Base-by-base conservation (phyloP, 352 stramenopile species). In the Thalassiosira oceanica region DNA sequence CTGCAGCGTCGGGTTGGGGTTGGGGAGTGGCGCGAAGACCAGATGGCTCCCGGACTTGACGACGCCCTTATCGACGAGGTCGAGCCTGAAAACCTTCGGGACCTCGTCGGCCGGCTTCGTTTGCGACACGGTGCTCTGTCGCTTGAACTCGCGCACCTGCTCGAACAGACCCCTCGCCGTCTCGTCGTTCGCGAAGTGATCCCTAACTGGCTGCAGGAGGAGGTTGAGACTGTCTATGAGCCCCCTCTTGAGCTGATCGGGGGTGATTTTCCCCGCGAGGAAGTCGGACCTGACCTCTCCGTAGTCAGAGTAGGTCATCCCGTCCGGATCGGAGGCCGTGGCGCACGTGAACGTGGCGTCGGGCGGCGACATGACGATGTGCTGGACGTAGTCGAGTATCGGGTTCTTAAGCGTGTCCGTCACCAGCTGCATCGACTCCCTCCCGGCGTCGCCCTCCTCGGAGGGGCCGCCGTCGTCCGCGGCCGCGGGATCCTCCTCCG, bases 381-480 rank as follows among this genome's bases (percentile, higher is more conserved):
- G 87, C 74, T 97, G 93, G 82, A 98, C 93, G 87, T 98, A 98
- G 77, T 98, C 95, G 15, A 98, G 81, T 73, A 97, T 97, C 43
- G 95, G 95, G 89, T 98, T 98, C 66, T 92, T 93, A n/a, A 93
- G 67, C n/a, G 56, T 78, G 56, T 90, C 86, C 26, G 78, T 56
- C 7, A 53, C 71, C 16, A 92, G 65, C 55, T 91, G 77, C 80
- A 93, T 89, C 0, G 78, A 89, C 62, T 85, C 78, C 56, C 87
- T 90, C 21, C 85, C 85, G 23, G 82, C 82, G 64, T 85, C 76
- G n/a, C n/a, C n/a, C n/a, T n/a, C n/a, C n/a, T n/a, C n/a, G n/a
- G n/a, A n/a, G n/a, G n/a, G n/a, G n/a, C n/a, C n/a, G n/a, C n/a
- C n/a, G n/a, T n/a, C n/a, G n/a, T n/a, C n/a, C n/a, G n/a, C n/a